Conservation (phyloP, 192 early-diverging fungal genomes). For the Coemansia pectinata region DNA sequence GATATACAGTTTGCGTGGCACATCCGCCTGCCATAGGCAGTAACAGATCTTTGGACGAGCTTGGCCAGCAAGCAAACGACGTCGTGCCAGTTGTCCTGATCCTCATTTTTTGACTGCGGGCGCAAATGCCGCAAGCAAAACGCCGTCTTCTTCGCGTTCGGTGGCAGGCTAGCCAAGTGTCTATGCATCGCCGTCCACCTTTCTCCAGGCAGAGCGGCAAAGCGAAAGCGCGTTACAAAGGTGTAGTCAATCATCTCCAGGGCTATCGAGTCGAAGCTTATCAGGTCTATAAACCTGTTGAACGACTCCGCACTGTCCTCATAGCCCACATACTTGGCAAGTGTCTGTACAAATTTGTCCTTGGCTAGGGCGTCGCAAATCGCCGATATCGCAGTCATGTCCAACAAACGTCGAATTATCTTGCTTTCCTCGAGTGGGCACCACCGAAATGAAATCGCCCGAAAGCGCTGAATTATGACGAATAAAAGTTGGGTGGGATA, state of each 20-base stretch:
- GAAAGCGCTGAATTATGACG: neutral
- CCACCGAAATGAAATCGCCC: neutral
- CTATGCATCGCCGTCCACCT: neutral
- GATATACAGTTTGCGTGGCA: conserved; percentile 14
- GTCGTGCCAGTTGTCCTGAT: conserved; percentile 6
- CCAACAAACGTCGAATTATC: conserved; percentile 14
- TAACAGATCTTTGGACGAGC: conserved; percentile 33
- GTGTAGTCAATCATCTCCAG: conserved; percentile 29
- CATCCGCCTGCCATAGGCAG: conserved; percentile 27
- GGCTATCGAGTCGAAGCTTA: conserved; percentile 23
- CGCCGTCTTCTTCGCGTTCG: conserved; percentile 22
- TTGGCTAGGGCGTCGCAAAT: conserved; percentile 7
- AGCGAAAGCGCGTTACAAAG: conserved; percentile 21
- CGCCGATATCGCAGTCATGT: conserved; percentile 18
- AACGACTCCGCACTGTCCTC: neutral
- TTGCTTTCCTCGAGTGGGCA: conserved; percentile 11
- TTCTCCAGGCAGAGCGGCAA: neutral
- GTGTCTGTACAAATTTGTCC: conserved; percentile 17
- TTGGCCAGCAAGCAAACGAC: conserved; percentile 14
- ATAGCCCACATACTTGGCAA: conserved; percentile 15
- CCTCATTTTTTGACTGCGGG: conserved; percentile 1
- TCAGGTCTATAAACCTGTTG: conserved; percentile 12
- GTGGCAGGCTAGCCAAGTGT: conserved; percentile 3
- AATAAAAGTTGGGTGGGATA: conserved; percentile 11
- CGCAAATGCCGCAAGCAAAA: conserved; percentile 20